Percentiles rank a stretch among this genome's conserved stretches.
These are phyloP conservation scores for Epichloe brachyelytri DNA, from an alignment of 2,329 filamentous ascomycete species.

Conservation along the genomic window DNA sequence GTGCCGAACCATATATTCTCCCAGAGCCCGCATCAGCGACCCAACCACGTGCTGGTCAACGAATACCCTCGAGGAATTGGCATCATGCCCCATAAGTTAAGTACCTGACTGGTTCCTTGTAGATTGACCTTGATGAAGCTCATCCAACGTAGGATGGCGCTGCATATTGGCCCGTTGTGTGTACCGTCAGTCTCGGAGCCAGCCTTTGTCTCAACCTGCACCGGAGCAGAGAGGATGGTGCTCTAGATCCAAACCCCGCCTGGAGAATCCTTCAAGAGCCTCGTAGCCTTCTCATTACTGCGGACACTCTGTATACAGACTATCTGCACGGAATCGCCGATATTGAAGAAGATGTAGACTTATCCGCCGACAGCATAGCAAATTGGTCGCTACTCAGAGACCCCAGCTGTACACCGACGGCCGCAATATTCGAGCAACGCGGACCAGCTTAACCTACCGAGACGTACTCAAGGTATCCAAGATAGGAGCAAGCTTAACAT, in stretches of 20 bases:
- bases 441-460: constrained; percentile 67
- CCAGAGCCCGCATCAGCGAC: constrained; percentile 56
- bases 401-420: constrained; percentile 33
- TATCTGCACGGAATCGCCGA: constrained; percentile 66
- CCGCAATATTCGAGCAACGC: constrained; percentile 41
- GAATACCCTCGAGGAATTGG: constrained; percentile 80
- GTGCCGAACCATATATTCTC: constrained; percentile 33
- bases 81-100: constrained; percentile 86
- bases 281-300: constrained; percentile 65
- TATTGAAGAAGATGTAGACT: constrained; percentile 48
- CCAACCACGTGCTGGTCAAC: constrained; percentile 90
- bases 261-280: constrained; percentile 69
- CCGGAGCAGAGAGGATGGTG: constrained; percentile 47
- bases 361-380: constrained; percentile 48
- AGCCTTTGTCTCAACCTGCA: constrained; percentile 69
- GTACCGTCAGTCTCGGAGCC: constrained; percentile 75
- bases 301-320: constrained; percentile 51
- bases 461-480: constrained; percentile 77
- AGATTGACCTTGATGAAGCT: constrained; percentile 13
- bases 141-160: constrained; percentile 50
- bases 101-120: constrained; percentile 13
- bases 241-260: constrained; percentile 35
- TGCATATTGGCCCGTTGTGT: constrained; percentile 79
- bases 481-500: constrained; percentile 51
- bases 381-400: constrained; percentile 60